Percentiles rank a stretch among this genome's conserved stretches.
Conservation (phyloP, 192 early-diverging fungal species). For the Umbelopsis isabellina region DNA sequence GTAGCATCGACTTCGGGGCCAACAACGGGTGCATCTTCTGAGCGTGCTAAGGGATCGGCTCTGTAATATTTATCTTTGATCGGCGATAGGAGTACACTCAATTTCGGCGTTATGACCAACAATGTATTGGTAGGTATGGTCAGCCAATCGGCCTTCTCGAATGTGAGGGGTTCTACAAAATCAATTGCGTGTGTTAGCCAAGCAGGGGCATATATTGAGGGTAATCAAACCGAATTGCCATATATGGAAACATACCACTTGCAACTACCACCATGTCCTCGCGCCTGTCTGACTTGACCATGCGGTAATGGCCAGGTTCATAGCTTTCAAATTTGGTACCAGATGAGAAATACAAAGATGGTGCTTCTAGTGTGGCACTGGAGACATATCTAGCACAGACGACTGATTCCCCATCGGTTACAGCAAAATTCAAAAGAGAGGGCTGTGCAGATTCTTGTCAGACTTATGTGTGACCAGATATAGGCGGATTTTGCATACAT, state of each 20-base stretch:
- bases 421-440: constrained; percentile 80
- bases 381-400: constrained; percentile 80
- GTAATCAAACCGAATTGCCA: neutral
- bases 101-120: constrained; percentile 74
- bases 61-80: constrained; percentile 71
- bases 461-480: neutral
- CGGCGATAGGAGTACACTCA: constrained; percentile 76
- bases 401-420: constrained; percentile 77
- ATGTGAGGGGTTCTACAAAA: constrained; percentile 71
- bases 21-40: constrained; percentile 2
- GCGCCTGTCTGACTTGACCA: constrained; percentile 70
- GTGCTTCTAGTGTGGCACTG: constrained; percentile 66
- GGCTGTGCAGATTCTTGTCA: constrained; percentile 41
- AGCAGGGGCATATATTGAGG: too few species aligned
- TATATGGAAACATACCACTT: constrained; percentile 37
- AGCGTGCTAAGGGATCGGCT: constrained; percentile 29
- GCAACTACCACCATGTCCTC: constrained; percentile 85
- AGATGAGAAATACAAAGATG: constrained; percentile 80
- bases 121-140: constrained; percentile 77
- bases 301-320: constrained; percentile 70
- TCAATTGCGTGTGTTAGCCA: too few species aligned
- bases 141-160: constrained; percentile 80
- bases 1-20: constrained; percentile 7
- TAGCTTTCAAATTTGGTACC: constrained; percentile 73
- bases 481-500: neutral